Evolutionary conservation across 2,329 filamentous ascomycete species (phyloP).

Genomic region (Pseudogymnoascus sp.): DNA sequence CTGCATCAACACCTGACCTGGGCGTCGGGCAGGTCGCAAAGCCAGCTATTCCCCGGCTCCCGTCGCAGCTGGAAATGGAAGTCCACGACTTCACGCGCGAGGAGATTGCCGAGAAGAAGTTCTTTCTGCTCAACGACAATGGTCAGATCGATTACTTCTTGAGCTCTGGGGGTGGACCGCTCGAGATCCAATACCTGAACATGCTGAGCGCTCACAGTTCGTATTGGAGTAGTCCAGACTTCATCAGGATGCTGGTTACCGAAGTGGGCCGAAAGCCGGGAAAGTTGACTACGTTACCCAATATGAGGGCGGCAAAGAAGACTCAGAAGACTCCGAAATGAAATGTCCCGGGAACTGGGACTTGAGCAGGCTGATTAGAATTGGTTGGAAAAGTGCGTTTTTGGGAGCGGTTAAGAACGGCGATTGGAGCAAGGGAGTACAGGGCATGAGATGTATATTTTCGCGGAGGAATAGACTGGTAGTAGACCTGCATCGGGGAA

Average conservation of each 20-base stretch:
- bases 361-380: neutral
- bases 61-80: constrained; percentile 75
- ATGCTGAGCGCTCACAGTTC: constrained; percentile 94
- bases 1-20: constrained; percentile 26
- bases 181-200: constrained; percentile 93
- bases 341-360: neutral
- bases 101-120: constrained; percentile 83
- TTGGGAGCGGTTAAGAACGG: neutral
- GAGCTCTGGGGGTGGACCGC: constrained; percentile 69
- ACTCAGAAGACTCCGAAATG: neutral
- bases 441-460: neutral
- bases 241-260: constrained; percentile 80
- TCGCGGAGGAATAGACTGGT: neutral
- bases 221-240: constrained; percentile 83
- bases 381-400: neutral
- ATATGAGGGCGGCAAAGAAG: constrained; percentile 50
- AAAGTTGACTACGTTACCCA: constrained; percentile 46
- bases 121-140: constrained; percentile 85
- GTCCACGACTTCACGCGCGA: constrained; percentile 91
- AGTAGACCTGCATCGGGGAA: neutral
- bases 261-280: constrained; percentile 75
- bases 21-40: constrained; percentile 32
- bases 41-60: constrained; percentile 38
- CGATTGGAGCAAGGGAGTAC: neutral
- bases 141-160: constrained; percentile 91